phyloP scores from a whole-genome alignment of 106 monocot species.

The Platanthera zijinensis region DNA sequence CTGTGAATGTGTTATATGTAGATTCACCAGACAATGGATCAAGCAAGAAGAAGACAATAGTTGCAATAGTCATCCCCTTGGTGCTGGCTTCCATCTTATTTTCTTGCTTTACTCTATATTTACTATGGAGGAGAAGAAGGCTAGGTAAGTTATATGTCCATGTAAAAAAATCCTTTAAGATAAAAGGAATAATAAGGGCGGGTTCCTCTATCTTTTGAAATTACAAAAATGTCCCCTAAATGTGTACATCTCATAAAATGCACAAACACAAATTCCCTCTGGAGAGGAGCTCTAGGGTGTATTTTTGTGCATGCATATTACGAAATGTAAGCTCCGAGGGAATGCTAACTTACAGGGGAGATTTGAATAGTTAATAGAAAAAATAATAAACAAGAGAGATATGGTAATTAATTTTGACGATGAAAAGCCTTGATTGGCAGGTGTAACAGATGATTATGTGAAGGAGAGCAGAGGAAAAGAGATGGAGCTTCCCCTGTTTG shows the following conservation, averaged over 20 bases:
- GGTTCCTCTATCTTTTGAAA: no score
- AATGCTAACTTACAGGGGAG: no score
- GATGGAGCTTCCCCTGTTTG: conserved; percentile 19
- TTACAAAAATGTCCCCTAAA: no score
- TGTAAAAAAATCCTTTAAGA: no score
- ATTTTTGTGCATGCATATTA: no score
- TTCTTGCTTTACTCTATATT: neutral
- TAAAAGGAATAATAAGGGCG: no score
- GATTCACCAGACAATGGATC: neutral
- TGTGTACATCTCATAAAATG: no score
- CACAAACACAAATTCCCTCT: no score
- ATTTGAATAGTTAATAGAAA: no score
- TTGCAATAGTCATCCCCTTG: conserved; percentile 1
- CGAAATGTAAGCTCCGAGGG: no score
- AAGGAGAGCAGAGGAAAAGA: conserved; percentile 10
- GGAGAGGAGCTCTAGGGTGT: no score
- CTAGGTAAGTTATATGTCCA: neutral
- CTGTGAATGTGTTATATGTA: neutral
- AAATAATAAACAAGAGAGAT: neutral
- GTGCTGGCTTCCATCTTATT: neutral
- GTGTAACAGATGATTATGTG: neutral
- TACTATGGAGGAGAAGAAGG: conserved; percentile 1
- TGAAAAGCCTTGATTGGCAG: neutral
- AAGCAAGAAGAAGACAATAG: neutral
- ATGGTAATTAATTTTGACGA: neutral